These are phyloP conservation scores for Lavandula angustifolia DNA, from an alignment of 257 asterid species.

Conservation along the genomic window DNA sequence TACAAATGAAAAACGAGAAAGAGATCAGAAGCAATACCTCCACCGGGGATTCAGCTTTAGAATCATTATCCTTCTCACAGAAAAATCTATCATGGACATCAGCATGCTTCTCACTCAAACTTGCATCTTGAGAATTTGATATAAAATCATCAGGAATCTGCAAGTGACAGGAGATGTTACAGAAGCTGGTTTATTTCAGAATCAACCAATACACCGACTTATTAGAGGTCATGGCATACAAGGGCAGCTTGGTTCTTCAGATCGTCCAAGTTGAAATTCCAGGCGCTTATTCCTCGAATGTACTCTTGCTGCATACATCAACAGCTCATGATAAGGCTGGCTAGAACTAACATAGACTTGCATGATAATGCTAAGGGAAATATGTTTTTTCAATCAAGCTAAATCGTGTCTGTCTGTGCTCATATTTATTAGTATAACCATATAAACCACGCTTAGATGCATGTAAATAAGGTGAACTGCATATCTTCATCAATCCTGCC, in stretches of 20 bases:
- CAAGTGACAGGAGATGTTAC: conserved; percentile 32
- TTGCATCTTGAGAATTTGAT: conserved; percentile 56
- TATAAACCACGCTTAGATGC: not conserved
- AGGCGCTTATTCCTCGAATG: conserved; percentile 92
- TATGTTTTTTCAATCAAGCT: not conserved
- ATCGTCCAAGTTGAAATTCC: conserved; percentile 94
- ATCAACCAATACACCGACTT: conserved; percentile 26
- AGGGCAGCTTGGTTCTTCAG: conserved; percentile 88
- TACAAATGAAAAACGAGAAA: not conserved
- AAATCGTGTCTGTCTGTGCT: not conserved
- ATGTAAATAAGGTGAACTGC: not conserved
- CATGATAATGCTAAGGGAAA: conserved; percentile 9
- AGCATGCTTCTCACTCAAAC: conserved; percentile 41
- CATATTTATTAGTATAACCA: not conserved
- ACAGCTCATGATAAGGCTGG: conserved; percentile 18
- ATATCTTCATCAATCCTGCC: conserved; percentile 6
- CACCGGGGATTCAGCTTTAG: conserved; percentile 45
- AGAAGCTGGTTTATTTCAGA: conserved; percentile 11
- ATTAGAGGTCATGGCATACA: conserved; percentile 49
- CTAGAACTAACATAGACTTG: conserved; percentile 16
- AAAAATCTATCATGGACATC: conserved; percentile 43
- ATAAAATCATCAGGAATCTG: conserved; percentile 67
- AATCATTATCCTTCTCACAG: conserved; percentile 40
- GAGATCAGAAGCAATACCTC: conserved; percentile 43
- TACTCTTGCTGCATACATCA: conserved; percentile 78